Evolutionary conservation across 2,329 filamentous ascomycete species (phyloP), one percentile per base, ranked within the genome.

Genomic region (Ophiocordyceps camponoti-saundersi): DNA sequence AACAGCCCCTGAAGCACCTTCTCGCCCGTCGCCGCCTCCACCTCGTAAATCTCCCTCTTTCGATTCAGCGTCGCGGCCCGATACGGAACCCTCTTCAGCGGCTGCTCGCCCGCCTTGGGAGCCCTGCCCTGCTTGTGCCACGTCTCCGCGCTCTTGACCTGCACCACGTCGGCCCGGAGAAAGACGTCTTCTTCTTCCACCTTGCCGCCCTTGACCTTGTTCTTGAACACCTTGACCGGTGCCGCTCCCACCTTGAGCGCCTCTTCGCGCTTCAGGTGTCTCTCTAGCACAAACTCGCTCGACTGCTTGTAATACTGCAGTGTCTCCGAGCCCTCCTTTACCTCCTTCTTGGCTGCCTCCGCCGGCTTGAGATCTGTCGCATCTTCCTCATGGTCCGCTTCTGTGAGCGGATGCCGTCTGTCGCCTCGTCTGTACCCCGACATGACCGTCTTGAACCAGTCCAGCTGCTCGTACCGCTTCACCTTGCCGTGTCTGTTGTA

Each of bases 71-170:
- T 98, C 3, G 95, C 90, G 16, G 88, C 92, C 41, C 92, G 83
- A 59, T 92, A 88, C 0, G 90, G 87, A 0, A 95, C 92, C 41
- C 77, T 73, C 61, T 98, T 98, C 49, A 95, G 65, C 0, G 92
- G 85, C 44, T 78, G 66, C 53, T 83, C 79, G 3, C 85, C 87
- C 0, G 70, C 58, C 23, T 76, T 73, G 3, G 92, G 79, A 23
- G 80, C 82, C 12, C 90, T 77, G 0, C 92, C 92, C 68, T 95
- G 90, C 60, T 95, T 95, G 60, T 96, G 92, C 92, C 92, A 98
- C 1, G 86, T 95, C 60, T 98, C 92, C 1, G 85, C 83, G 26
- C 86, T 93, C 62, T 95, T 89, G 60, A 93, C 94, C 39, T 75
- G 72, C 2, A 89, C 78, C 0, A 96, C 79, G 53, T 96, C 89